Evolutionary conservation across 176 grass and related monocot genomes (phyloP), one percentile per base, ranked within the genome.

Genomic region (Cymbopogon citratus): DNA sequence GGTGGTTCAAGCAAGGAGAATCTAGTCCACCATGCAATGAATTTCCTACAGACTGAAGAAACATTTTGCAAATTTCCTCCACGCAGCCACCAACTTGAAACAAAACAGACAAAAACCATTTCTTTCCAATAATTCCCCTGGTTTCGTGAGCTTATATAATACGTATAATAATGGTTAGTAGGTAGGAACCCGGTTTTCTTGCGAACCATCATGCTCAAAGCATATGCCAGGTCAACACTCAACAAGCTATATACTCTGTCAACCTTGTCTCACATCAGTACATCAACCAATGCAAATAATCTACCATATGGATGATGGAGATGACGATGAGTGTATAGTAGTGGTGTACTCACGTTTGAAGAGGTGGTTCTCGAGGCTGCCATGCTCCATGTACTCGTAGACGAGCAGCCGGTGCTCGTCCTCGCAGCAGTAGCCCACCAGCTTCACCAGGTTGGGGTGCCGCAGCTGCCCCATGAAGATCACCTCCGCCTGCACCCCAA

Each of bases 401-500:
- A 94, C 92, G 44, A 94, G 69, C 15, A 94, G 89, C 21, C 92
- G 78, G 74, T 94, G 68, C 36, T 91, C 86, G 44, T 87, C 86
- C 87, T 94, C 92, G 66, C 90, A 91, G 80, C 92, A 94, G 87
- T 94, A 94, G 35, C 92, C 92, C 24, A 94, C 88, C 84, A 94
- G 85, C 85, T 94, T 94, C 87, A 94, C 92, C 78, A 94, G 89
- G 85, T 94, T 94, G 65, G 81, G 87, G 35, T 94, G 92, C 81
- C 92, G 87, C 25, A 94, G 79, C 88, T 91, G 92, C 52, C 92
- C 89, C 5, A 94, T 84, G 88, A 94, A 94, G 85, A 94, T 91
- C 71, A 94, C 92, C 85, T 95, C 93, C 0, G 93, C 69, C 93
- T 95, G 83, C 84, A 82, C 39, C 11, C 14, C 7, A 7, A 5